These are phyloP conservation scores for Ganoderma lucidum DNA, from an alignment of 1,284 basidiomycete species.

Conservation along the genomic window DNA sequence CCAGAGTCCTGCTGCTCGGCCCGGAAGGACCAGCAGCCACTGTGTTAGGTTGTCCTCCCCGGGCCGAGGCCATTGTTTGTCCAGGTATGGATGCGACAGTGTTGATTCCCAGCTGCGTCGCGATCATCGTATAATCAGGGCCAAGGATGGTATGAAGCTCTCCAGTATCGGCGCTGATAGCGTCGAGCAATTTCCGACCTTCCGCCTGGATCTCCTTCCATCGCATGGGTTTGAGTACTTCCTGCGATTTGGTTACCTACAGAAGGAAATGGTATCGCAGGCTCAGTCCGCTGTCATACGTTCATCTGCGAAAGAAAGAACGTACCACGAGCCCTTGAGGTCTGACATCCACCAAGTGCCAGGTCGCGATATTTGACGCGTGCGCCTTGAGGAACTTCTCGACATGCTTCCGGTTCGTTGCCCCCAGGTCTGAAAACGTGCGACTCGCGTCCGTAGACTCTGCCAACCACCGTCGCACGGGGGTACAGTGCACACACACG, in stretches of 20 bases:
- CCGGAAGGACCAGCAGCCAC: not conserved
- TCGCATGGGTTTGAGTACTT: not conserved
- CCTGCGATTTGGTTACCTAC: not conserved
- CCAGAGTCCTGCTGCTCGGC: not conserved
- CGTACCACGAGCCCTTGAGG: conserved; percentile 1
- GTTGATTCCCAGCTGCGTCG: not conserved
- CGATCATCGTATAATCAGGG: not conserved
- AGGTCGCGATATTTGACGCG: not conserved
- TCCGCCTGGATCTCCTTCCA: not conserved
- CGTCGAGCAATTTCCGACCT: not conserved
- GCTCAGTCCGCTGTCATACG: not conserved
- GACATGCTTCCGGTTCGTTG: not conserved
- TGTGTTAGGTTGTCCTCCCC: not conserved
- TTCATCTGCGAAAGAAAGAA: not conserved
- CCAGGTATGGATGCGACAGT: not conserved
- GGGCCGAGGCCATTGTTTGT: not conserved
- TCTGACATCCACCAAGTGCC: not conserved
- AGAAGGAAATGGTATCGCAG: not conserved
- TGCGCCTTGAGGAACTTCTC: conserved; percentile 3
- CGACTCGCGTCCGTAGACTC: not conserved
- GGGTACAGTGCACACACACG: not conserved
- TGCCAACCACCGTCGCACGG: not conserved
- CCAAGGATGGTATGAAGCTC: not conserved
- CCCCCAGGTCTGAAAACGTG: not conserved
- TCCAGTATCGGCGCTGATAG: not conserved